Base-by-base conservation (phyloP, 2,329 filamentous ascomycete species). In the Raffaelea deltoideospora region DNA sequence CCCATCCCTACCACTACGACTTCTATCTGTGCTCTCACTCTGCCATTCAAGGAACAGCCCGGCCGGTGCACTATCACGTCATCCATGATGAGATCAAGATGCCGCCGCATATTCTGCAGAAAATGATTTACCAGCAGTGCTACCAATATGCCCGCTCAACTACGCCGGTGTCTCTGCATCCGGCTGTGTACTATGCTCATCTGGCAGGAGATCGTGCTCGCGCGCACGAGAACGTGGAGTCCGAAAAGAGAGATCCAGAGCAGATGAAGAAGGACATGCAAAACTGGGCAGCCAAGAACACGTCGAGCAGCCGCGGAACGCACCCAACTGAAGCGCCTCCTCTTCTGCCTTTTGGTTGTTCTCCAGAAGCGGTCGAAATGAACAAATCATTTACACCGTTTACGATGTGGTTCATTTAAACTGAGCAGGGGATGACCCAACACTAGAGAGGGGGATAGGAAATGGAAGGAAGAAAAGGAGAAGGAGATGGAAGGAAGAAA, bases 111-210 rank as follows among this genome's bases (percentile, higher is more conserved):
- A 67, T 78, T 3, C 64, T 98, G 0, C 82, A 94, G 50, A 77
- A 78, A 38, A 80, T 96, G 71, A 79, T 96, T 18, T 96, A 96
- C 49, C 80, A 94, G 46, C 86, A 95, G 44, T 93, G 80, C 31
- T 98, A 94, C 56, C 85, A 93, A 38, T 98, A 94, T 51, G 78
- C 80, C 38, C 76, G 90, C 14, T 90, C 87, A 0, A 96, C 87
- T 0, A 96, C 88, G 0, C 85, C 90, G 0, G 87, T 98, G 0
- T 95, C 87, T 0, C 58, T 90, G 0, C 82, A 77, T 45, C 90
- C 90, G 0, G 86, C 90, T 0, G 79, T 96, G 1, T 98, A 98
- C 66, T 98, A 98, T 48, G 86, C 92, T 0, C 90, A 98, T 57
- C 59, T 98, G 44, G 86, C 87, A 24, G 79, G 85, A 9, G 74